A percentile compares a stretch with the other conserved stretches of the same genome.
Conservation (phyloP, 768 basidiomycete genomes). For the Macrocybe gigantea region DNA sequence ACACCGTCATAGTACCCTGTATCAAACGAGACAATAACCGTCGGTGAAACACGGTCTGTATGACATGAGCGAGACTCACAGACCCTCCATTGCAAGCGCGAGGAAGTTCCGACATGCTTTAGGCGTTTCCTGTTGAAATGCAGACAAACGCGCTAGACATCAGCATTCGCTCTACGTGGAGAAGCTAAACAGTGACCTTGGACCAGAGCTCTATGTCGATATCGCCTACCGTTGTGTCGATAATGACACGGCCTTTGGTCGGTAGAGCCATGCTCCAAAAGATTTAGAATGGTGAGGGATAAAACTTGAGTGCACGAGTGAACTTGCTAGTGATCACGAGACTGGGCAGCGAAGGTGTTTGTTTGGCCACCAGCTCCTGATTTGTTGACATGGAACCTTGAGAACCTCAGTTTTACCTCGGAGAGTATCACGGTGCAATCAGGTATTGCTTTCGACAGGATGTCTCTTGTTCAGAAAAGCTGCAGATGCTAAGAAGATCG, state of each 20-base stretch:
- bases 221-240: constrained; percentile 87
- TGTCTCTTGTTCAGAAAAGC: too few species aligned
- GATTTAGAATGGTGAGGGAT: too few species aligned
- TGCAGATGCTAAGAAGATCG: too few species aligned
- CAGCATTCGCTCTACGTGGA: background rate
- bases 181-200: constrained; percentile 43
- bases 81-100: constrained; percentile 85
- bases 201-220: constrained; percentile 91
- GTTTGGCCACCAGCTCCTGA: too few species aligned
- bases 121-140: constrained; percentile 69
- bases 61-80: constrained; percentile 23
- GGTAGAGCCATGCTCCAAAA: constrained; percentile 63
- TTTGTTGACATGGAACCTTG: too few species aligned
- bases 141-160: background rate
- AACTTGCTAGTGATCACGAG: too few species aligned
- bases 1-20: constrained; percentile 94
- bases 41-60: background rate
- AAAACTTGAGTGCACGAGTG: too few species aligned
- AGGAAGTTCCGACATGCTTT: constrained; percentile 92
- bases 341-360: too few species aligned
- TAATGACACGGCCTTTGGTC: constrained; percentile 78
- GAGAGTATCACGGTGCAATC: too few species aligned
- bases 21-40: background rate
- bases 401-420: too few species aligned
- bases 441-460: too few species aligned